Evolutionary conservation across 306 rosid genomes (phyloP).

Genomic region (Cucurbita maxima): DNA sequence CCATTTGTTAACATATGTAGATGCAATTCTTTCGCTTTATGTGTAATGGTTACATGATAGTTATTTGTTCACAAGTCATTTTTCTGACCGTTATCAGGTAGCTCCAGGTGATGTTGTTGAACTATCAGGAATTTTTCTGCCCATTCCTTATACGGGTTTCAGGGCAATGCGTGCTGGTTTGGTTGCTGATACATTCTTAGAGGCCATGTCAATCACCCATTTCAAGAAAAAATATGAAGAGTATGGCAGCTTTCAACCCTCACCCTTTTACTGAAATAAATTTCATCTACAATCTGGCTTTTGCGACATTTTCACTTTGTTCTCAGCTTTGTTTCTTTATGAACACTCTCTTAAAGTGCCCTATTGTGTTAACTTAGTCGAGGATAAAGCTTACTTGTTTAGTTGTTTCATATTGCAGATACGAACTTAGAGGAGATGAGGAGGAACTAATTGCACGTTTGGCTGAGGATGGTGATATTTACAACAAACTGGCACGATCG

Average conservation of each 20-base stretch:
- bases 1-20: background rate
- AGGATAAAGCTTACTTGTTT: background rate
- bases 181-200: constrained; percentile 94
- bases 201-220: constrained; percentile 90
- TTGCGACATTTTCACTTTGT: background rate
- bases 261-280: background rate
- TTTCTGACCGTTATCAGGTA: constrained; percentile 33
- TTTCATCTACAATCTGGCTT: background rate
- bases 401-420: constrained; percentile 29
- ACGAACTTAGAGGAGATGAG: constrained; percentile 79
- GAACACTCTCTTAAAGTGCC: background rate
- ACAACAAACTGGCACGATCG: constrained; percentile 68
- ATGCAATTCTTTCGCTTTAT: background rate
- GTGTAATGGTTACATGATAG: background rate
- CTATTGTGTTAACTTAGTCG: background rate
- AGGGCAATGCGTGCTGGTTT: constrained; percentile 98
- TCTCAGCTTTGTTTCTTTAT: background rate
- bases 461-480: constrained; percentile 87
- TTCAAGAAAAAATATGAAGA: constrained; percentile 95
- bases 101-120: constrained; percentile 96
- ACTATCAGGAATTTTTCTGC: constrained; percentile 92
- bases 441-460: constrained; percentile 57
- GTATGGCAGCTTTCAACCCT: constrained; percentile 32
- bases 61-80: background rate
- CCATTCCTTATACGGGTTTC: constrained; percentile 78